Evolutionary conservation across 495 filamentous ascomycete species (phyloP).

Genomic region (Lophiostoma macrostomum): DNA sequence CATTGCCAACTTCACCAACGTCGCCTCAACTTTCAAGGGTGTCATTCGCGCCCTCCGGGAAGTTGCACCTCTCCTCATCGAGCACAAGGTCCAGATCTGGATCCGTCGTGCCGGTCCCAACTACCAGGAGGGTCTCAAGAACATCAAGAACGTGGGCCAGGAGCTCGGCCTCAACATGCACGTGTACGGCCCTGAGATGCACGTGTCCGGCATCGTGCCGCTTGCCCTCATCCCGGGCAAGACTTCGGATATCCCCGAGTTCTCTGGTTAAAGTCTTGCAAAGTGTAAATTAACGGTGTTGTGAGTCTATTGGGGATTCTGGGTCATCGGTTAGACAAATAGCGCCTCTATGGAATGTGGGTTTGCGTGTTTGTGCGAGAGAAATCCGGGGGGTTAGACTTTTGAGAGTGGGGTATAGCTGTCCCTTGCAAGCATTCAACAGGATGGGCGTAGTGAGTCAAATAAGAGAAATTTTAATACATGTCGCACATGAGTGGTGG

Average conservation of each 20-base stretch:
- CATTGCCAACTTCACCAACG: constrained; percentile 99
- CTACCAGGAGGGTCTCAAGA: constrained; percentile 99
- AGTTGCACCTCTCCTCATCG: constrained; percentile 76
- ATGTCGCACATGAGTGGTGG: too few species aligned
- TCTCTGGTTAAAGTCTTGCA: constrained; percentile 38
- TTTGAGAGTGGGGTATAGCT: not conserved
- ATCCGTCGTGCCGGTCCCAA: constrained; percentile 98
- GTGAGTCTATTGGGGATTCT: constrained; percentile 3
- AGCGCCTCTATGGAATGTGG: not conserved
- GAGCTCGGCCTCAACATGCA: constrained; percentile 93
- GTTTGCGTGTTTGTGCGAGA: not conserved
- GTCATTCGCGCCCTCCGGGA: constrained; percentile 96
- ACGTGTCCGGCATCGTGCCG: constrained; percentile 68
- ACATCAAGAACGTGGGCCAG: constrained; percentile 93
- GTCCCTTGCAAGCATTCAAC: too few species aligned
- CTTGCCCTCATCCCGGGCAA: constrained; percentile 60
- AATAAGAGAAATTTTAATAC: constrained; percentile 2
- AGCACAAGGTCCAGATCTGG: constrained; percentile 99
- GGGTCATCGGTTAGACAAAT: constrained; percentile 23
- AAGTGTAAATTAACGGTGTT: constrained; percentile 12
- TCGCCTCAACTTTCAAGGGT: constrained; percentile 98
- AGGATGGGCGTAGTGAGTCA: constrained; percentile 3
- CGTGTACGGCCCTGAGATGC: constrained; percentile 97
- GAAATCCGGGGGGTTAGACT: constrained; percentile 8
- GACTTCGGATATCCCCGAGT: constrained; percentile 50